These are phyloP conservation scores for Starmerella geochares DNA, from an alignment of 805 yeast genomes.

Conservation along the genomic window DNA sequence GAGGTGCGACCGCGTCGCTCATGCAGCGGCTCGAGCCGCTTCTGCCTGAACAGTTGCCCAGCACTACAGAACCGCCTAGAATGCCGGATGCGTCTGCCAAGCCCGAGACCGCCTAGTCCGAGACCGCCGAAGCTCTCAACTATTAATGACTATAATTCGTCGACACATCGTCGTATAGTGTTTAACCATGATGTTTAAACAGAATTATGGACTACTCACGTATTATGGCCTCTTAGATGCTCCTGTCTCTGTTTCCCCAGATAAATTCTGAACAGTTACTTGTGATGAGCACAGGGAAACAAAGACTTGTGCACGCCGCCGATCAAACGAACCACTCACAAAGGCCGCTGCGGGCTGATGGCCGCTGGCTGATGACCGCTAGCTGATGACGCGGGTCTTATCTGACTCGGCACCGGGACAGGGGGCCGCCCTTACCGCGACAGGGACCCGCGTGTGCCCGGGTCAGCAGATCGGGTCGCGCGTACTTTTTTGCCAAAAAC, in stretches of 20 bases:
- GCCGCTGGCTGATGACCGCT: too few relatives aligned
- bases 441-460: slow-evolving; percentile 4
- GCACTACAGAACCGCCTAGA: neutral
- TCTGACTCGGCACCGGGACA: slow-evolving; percentile 6
- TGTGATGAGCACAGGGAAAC: too few relatives aligned
- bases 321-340: neutral
- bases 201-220: too few relatives aligned
- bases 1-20: slow-evolving; percentile 5
- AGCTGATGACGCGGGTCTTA: neutral
- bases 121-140: too few relatives aligned
- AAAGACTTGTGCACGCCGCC: too few relatives aligned
- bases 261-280: too few relatives aligned
- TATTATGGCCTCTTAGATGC: too few relatives aligned
- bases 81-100: neutral
- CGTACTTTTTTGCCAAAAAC: neutral
- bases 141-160: too few relatives aligned
- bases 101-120: neutral
- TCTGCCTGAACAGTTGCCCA: neutral
- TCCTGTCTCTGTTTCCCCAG: too few relatives aligned
- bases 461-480: slow-evolving; percentile 1
- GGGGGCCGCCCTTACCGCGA: slow-evolving; percentile 10
- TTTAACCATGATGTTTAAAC: too few relatives aligned
- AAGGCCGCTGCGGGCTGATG: too few relatives aligned
- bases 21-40: slow-evolving; percentile 12
- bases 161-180: too few relatives aligned